A percentile compares a stretch with the other conserved stretches of the same genome.
These are phyloP conservation scores for Beauveria caledonica DNA, from an alignment of 2,329 filamentous ascomycete species.

Conservation along the genomic window DNA sequence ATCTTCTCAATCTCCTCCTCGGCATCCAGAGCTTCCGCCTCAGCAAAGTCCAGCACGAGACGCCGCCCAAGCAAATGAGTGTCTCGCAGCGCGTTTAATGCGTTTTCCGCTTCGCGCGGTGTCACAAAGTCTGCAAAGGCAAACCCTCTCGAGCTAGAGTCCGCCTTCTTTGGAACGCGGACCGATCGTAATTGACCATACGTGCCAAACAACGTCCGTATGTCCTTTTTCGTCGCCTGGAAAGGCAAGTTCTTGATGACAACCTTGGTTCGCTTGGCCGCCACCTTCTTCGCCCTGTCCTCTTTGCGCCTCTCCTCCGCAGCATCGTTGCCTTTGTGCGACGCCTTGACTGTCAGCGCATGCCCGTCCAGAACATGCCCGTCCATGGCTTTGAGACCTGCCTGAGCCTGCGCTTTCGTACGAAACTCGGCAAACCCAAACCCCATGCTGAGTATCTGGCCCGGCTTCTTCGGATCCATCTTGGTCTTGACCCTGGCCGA, in stretches of 20 bases:
- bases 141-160: slow-evolving; percentile 81
- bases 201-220: slow-evolving; percentile 74
- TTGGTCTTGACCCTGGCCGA: slow-evolving; percentile 90
- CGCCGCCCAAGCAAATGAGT: slow-evolving; percentile 88
- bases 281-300: slow-evolving; percentile 73
- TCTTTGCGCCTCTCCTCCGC: slow-evolving; percentile 78
- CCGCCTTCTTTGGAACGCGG: slow-evolving; percentile 90
- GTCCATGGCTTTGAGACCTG: slow-evolving; percentile 79
- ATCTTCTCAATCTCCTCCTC: slow-evolving; percentile 96
- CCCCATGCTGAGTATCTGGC: slow-evolving; percentile 88
- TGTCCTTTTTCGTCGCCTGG: slow-evolving; percentile 87
- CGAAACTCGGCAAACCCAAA: slow-evolving; percentile 92
- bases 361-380: slow-evolving; percentile 82
- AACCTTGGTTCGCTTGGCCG: slow-evolving; percentile 76
- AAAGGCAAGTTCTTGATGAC: slow-evolving; percentile 98
- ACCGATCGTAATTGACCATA: slow-evolving; percentile 92
- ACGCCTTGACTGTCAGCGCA: slow-evolving; percentile 74
- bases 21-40: slow-evolving; percentile 79
- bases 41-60: slow-evolving; percentile 85
- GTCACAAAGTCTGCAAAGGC: slow-evolving; percentile 96
- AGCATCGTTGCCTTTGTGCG: slow-evolving; percentile 79
- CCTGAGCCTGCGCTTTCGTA: slow-evolving; percentile 66
- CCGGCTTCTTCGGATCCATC: slow-evolving; percentile 81
- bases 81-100: slow-evolving; percentile 81
- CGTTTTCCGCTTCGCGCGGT: slow-evolving; percentile 79